These are phyloP conservation scores for Citrus hindsii DNA, from an alignment of 345 rosid genomes.

Conservation along the genomic window DNA sequence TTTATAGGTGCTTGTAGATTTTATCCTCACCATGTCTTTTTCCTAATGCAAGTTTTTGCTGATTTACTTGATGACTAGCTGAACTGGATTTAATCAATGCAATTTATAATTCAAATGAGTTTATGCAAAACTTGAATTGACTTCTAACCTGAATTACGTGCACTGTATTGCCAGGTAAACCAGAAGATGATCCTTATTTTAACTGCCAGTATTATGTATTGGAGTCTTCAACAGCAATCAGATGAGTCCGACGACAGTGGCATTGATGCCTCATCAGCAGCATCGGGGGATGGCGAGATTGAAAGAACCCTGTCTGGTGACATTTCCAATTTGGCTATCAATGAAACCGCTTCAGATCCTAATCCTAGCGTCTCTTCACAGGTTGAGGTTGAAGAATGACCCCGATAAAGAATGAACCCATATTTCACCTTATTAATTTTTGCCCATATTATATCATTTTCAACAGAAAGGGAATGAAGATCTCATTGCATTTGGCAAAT, in stretches of 20 bases:
- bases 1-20: neutral
- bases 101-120: neutral
- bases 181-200: constrained; percentile 93
- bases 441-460: neutral
- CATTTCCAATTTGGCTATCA: constrained; percentile 26
- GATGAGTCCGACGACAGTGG: constrained; percentile 34
- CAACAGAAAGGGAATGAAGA: neutral
- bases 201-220: constrained; percentile 91
- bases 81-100: neutral
- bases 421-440: neutral
- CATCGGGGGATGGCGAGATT: constrained; percentile 18
- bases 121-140: neutral
- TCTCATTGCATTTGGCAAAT: neutral
- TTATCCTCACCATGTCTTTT: neutral
- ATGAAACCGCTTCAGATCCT: constrained; percentile 20
- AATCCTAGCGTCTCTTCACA: neutral
- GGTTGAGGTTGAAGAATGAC: neutral
- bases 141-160: neutral
- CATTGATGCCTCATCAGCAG: constrained; percentile 17
- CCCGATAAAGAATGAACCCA: constrained; percentile 14
- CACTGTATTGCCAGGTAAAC: constrained; percentile 58
- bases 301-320: constrained; percentile 28
- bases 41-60: neutral
- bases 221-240: constrained; percentile 73
- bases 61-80: neutral